Conservation (phyloP, 768 basidiomycete genomes). For the Pulveroboletus frians region DNA sequence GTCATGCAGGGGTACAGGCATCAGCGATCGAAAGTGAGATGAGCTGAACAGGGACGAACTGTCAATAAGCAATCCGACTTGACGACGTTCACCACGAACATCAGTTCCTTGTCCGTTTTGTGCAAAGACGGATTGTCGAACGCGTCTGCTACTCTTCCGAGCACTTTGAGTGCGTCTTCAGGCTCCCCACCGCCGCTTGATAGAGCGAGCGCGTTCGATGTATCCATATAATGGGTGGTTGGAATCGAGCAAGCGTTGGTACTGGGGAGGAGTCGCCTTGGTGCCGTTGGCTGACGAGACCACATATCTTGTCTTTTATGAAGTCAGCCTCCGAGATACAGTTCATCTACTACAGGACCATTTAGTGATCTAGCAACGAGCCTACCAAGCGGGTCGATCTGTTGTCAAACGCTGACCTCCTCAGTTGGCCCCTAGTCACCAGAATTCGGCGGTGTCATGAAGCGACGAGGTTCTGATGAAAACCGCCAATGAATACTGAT, state of each 20-base stretch:
- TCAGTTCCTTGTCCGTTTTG: slow-evolving; percentile 17
- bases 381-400: not conserved
- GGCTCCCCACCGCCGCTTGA: not conserved
- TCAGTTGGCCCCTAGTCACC: not conserved
- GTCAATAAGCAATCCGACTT: slow-evolving; percentile 17
- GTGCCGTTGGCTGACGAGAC: slow-evolving; percentile 5
- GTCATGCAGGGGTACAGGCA: not conserved
- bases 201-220: not conserved
- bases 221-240: slow-evolving; percentile 4
- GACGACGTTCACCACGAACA: slow-evolving; percentile 22
- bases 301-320: not conserved
- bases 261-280: not conserved
- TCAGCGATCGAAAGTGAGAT: not conserved
- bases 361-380: not conserved
- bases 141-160: slow-evolving; percentile 27
- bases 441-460: no score
- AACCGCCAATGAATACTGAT: no score
- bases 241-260: not conserved
- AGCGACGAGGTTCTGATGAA: no score
- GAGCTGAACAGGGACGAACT: slow-evolving; percentile 10
- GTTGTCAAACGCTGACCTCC: not conserved
- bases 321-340: slow-evolving; percentile 14
- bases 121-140: slow-evolving; percentile 23
- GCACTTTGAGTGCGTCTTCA: slow-evolving; percentile 20
- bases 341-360: not conserved